A percentile compares a stretch with the other conserved stretches of the same genome.
Conservation (phyloP, 192 early-diverging fungal genomes). For the Coemansia sp. region DNA sequence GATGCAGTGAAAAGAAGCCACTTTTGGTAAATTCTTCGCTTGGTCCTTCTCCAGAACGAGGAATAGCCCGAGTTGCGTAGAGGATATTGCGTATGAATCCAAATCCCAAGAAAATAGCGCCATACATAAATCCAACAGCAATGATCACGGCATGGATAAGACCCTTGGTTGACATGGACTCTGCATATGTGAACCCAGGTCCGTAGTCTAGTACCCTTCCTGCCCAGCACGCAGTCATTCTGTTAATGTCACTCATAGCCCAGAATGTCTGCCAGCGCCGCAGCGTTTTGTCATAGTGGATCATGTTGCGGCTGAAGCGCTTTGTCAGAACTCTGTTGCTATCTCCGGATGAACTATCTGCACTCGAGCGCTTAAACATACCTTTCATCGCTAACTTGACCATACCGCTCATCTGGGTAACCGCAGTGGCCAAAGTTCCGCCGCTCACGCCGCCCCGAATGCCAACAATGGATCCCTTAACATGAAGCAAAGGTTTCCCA, state of each 20-base stretch:
- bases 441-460: constrained; percentile 63
- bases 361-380: neutral
- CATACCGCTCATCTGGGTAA: constrained; percentile 28
- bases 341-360: too few relatives aligned
- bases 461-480: constrained; percentile 62
- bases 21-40: constrained; percentile 59
- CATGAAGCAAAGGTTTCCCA: constrained; percentile 56
- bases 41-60: constrained; percentile 71
- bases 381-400: neutral
- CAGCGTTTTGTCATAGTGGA: constrained; percentile 48
- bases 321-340: neutral
- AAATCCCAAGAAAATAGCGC: constrained; percentile 39
- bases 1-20: constrained; percentile 40
- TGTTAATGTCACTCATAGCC: constrained; percentile 48
- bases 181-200: constrained; percentile 60
- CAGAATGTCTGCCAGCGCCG: constrained; percentile 54
- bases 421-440: constrained; percentile 61
- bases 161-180: constrained; percentile 59
- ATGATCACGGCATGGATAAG: constrained; percentile 51
- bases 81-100: constrained; percentile 52
- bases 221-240: constrained; percentile 23
- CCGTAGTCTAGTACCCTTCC: constrained; percentile 53
- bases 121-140: constrained; percentile 42
- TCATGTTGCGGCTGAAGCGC: constrained; percentile 18
- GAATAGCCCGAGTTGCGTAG: constrained; percentile 57